These are phyloP conservation scores for Colletotrichum graminicola DNA, from an alignment of 2,329 filamentous ascomycete genomes.

Conservation along the genomic window DNA sequence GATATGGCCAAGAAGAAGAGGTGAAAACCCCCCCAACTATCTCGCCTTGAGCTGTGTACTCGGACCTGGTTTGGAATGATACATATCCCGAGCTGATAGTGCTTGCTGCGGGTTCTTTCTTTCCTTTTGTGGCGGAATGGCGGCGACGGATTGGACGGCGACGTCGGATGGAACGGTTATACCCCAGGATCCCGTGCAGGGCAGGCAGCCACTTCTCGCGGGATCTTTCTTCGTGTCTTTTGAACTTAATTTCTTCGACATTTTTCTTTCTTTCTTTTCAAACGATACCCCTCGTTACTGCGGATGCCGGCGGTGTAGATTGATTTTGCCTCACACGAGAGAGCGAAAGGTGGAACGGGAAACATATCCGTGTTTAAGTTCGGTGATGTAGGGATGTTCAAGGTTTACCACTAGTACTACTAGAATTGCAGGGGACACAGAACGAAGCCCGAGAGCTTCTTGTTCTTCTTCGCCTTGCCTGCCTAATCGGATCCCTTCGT, in stretches of 20 bases:
- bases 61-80: neutral
- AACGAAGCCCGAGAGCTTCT: neutral
- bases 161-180: constrained; percentile 9
- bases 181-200: constrained; percentile 9
- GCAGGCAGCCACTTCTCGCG: neutral
- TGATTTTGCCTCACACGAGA: too few relatives aligned
- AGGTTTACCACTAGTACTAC: constrained; percentile 3
- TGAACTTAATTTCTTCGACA: neutral
- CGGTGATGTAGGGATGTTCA: neutral
- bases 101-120: neutral
- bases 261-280: constrained; percentile 11
- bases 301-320: neutral
- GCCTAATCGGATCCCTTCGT: constrained; percentile 33
- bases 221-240: constrained; percentile 6
- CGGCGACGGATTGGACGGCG: neutral
- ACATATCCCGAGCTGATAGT: neutral
- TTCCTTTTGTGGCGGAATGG: neutral
- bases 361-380: neutral
- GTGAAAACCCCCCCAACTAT: constrained; percentile 46
- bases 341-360: neutral
- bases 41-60: neutral
- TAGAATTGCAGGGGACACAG: neutral
- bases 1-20: constrained; percentile 62
- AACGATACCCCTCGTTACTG: constrained; percentile 38
- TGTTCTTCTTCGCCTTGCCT: neutral